A percentile compares a stretch with the other conserved stretches of the same genome.
Evolutionary conservation across 768 basidiomycete species (phyloP).

Genomic region (Pseudohyphozyma bogoriensis): DNA sequence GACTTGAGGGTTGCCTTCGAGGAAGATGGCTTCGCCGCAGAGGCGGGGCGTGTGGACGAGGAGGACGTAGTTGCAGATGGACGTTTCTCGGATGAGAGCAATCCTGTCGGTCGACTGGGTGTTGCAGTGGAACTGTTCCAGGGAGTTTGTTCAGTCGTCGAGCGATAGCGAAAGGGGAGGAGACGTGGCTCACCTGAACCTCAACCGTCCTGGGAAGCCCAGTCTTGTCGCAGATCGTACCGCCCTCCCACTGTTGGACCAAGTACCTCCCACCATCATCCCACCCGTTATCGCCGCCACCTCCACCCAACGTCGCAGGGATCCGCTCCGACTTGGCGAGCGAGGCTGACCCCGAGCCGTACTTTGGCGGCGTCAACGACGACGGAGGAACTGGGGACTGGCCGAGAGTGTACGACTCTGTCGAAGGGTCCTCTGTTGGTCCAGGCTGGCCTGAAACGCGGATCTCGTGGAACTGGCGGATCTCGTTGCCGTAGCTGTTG

Average conservation of each 20-base stretch:
- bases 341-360: constrained; percentile 49
- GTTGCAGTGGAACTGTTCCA: constrained; percentile 32
- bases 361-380: constrained; percentile 30
- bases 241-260: constrained; percentile 53
- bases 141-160: neutral
- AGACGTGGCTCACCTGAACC: constrained; percentile 60
- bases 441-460: constrained; percentile 44
- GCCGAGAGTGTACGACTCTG: constrained; percentile 32
- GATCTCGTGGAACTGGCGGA: constrained; percentile 90
- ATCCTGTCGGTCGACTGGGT: constrained; percentile 32
- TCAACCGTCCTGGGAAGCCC: constrained; percentile 78
- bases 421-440: constrained; percentile 35
- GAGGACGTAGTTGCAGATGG: constrained; percentile 83
- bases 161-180: too few relatives aligned
- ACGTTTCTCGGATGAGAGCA: constrained; percentile 32
- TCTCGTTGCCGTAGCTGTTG: constrained; percentile 64
- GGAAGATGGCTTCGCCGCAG: constrained; percentile 87
- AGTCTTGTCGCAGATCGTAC: constrained; percentile 87
- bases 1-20: constrained; percentile 55
- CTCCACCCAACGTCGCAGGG: constrained; percentile 64
- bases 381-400: constrained; percentile 12
- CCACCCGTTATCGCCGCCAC: constrained; percentile 36
- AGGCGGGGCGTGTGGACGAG: constrained; percentile 90
- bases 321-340: constrained; percentile 39
- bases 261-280: constrained; percentile 52